These are phyloP conservation scores for Prosopis cineraria DNA, from an alignment of 306 rosid genomes.

Conservation along the genomic window DNA sequence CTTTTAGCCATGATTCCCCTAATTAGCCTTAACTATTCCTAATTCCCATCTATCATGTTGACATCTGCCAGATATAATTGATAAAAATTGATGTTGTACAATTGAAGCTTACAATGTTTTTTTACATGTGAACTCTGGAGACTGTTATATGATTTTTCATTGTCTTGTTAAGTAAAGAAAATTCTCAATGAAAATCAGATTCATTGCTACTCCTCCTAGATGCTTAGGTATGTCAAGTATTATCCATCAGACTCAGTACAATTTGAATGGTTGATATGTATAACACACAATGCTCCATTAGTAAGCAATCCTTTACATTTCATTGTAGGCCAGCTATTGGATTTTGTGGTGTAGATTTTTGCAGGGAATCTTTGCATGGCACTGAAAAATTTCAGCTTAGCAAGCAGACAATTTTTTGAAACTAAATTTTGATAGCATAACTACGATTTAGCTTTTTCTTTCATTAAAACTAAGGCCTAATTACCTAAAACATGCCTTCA, in stretches of 20 bases:
- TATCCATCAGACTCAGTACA: background rate
- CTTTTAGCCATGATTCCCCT: no score
- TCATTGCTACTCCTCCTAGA: background rate
- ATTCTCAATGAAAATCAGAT: background rate
- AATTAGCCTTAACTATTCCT: no score
- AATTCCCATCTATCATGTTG: no score
- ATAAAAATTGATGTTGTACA: no score
- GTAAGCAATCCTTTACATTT: background rate
- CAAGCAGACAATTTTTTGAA: background rate
- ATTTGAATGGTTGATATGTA: background rate
- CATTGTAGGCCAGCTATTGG: background rate
- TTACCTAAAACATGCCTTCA: background rate
- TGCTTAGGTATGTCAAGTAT: slow-evolving; percentile 3
- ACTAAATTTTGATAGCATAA: background rate
- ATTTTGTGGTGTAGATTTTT: background rate
- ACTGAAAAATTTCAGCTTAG: background rate
- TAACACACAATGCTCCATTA: background rate
- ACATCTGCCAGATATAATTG: background rate
- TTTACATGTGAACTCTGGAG: background rate
- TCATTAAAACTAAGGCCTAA: background rate
- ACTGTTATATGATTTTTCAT: slow-evolving; percentile 2
- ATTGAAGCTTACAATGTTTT: no score
- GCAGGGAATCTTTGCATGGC: slow-evolving; percentile 2
- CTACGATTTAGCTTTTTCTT: slow-evolving; percentile 11
- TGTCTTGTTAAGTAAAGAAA: slow-evolving; percentile 1